phyloP scores from a whole-genome alignment of 2,329 filamentous ascomycete genomes.

The Fusarium sp. region DNA sequence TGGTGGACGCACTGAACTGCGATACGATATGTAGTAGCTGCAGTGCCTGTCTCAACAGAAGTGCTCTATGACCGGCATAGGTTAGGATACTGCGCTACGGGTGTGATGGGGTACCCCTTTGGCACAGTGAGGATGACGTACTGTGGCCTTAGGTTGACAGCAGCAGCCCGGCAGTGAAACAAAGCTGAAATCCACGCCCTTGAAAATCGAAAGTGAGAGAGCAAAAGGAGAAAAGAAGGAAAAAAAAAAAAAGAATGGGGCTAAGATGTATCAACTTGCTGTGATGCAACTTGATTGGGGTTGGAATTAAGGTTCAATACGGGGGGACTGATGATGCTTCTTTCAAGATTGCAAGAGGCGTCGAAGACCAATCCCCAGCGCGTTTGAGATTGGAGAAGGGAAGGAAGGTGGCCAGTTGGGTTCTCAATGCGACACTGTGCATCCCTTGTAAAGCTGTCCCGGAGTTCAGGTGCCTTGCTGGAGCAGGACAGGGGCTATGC shows the following conservation, averaged over 20 bases:
- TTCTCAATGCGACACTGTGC: conserved; percentile 14
- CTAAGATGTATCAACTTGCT: conserved; percentile 8
- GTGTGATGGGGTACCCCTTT: conserved; percentile 30
- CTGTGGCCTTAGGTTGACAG: not conserved
- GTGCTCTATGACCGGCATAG: conserved; percentile 16
- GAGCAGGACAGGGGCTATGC: not conserved
- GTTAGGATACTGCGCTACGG: not conserved
- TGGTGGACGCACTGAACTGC: not conserved
- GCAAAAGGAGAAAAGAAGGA: conserved; percentile 1
- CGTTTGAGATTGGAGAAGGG: conserved; percentile 1
- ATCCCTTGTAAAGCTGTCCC: not conserved
- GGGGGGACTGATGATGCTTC: conserved; percentile 28
- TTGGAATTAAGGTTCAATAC: not conserved
- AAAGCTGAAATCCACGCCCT: conserved; percentile 12
- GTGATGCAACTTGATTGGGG: conserved; percentile 7
- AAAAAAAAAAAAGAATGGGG: conserved; percentile 3
- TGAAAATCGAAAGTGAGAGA: not conserved
- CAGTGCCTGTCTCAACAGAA: conserved; percentile 14
- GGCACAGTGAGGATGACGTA: conserved; percentile 1
- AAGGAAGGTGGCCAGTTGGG: conserved; percentile 25
- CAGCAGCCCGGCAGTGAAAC: conserved; percentile 10
- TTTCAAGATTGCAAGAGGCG: conserved; percentile 27
- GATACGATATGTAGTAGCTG: not conserved
- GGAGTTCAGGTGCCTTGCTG: not conserved
- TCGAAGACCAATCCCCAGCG: conserved; percentile 20